These are phyloP conservation scores for Annona squamosa DNA, from an alignment of 164 flowering plant species.

Conservation along the genomic window DNA sequence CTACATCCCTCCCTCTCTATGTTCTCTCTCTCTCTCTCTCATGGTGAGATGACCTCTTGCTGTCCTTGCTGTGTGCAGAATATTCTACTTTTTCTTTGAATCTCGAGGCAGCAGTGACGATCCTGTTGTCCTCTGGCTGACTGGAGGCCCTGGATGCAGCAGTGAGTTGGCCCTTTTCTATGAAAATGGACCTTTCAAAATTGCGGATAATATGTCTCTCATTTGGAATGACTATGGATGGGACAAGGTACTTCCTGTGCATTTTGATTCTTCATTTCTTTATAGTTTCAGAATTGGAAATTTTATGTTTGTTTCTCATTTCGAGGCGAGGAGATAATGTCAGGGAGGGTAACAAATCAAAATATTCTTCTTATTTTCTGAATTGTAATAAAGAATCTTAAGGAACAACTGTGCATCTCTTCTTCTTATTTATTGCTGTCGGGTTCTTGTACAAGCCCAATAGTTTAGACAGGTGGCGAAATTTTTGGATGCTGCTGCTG, in stretches of 20 bases:
- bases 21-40: too few species aligned
- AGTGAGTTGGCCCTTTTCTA: conserved; percentile 40
- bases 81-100: conserved; percentile 44
- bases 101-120: conserved; percentile 25
- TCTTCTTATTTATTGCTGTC: neutral
- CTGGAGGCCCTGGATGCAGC: conserved; percentile 50
- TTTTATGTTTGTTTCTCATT: neutral
- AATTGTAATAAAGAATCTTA: neutral
- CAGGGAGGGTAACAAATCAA: neutral
- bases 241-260: conserved; percentile 29
- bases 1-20: too few species aligned
- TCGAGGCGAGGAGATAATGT: neutral
- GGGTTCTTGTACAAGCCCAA: neutral
- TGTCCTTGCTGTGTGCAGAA: conserved; percentile 20
- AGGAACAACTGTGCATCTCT: neutral
- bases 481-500: neutral
- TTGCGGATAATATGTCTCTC: conserved; percentile 28
- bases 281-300: neutral
- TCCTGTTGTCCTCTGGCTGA: conserved; percentile 45
- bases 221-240: conserved; percentile 39
- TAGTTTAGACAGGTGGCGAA: neutral
- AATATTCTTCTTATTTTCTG: neutral
- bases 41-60: neutral
- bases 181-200: conserved; percentile 39
- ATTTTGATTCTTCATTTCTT: neutral